Conservation (phyloP, 495 filamentous ascomycete species). For the Platismatia glauca region DNA sequence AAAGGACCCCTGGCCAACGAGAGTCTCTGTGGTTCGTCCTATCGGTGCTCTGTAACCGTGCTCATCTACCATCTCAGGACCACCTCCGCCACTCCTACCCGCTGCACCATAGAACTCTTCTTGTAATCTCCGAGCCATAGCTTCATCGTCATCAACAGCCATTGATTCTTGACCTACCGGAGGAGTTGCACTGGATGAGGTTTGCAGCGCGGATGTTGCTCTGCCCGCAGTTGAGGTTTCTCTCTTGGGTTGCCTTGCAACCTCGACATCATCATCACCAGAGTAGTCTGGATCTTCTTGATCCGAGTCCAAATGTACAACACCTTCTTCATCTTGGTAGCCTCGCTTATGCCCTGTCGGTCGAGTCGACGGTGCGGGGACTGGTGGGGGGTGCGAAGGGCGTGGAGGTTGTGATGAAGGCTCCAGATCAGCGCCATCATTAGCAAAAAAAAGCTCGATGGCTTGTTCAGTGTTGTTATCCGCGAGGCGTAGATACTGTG, state of each 20-base stretch:
- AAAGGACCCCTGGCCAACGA: slow-evolving; percentile 59
- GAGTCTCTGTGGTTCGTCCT: slow-evolving; percentile 80
- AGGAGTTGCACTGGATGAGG: slow-evolving; percentile 19
- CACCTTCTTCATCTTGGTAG: slow-evolving; percentile 46
- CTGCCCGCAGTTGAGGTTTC: slow-evolving; percentile 5
- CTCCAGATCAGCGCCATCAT: slow-evolving; percentile 53
- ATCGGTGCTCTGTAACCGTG: slow-evolving; percentile 83
- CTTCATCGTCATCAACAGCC: slow-evolving; percentile 72
- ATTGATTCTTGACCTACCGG: slow-evolving; percentile 1
- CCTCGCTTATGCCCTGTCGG: slow-evolving; percentile 19
- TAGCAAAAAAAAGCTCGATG: slow-evolving; percentile 81
- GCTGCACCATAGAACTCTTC: slow-evolving; percentile 74
- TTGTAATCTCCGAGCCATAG: slow-evolving; percentile 81
- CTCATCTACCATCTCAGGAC: slow-evolving; percentile 30
- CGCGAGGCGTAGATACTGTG: slow-evolving; percentile 71
- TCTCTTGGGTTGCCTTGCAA: slow-evolving; percentile 5
- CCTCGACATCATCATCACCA: slow-evolving; percentile 8
- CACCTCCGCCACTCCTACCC: slow-evolving; percentile 29
- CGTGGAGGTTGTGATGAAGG: slow-evolving; percentile 35
- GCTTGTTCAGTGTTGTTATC: slow-evolving; percentile 78
- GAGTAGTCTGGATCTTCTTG: slow-evolving; percentile 29
- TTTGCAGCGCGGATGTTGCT: slow-evolving; percentile 16
- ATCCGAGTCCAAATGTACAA: slow-evolving; percentile 65
- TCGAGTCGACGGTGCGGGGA: slow-evolving; percentile 24
- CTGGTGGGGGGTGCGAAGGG: slow-evolving; percentile 31